phyloP scores from a whole-genome alignment of 2,329 filamentous ascomycete genomes.

The Neofusicoccum sp. region DNA sequence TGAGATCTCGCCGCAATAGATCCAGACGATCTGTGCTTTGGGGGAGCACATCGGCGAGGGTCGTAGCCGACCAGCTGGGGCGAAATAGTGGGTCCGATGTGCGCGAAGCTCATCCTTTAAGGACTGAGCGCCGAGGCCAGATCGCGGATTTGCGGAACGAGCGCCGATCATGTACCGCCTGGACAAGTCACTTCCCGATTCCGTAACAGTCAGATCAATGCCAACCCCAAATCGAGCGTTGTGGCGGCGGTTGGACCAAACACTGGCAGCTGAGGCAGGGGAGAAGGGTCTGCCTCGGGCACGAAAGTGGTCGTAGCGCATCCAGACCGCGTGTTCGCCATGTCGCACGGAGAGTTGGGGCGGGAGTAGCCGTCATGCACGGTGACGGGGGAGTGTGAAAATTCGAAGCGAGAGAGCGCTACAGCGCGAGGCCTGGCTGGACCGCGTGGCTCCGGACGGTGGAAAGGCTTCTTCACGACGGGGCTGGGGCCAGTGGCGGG shows the following conservation, averaged over 20 bases:
- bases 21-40: not conserved
- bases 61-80: not conserved
- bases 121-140: conserved; percentile 1
- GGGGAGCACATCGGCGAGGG: too few relatives aligned
- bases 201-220: not conserved
- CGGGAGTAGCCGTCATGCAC: too few relatives aligned
- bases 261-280: not conserved
- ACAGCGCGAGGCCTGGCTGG: too few relatives aligned
- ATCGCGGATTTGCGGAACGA: not conserved
- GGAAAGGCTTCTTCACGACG: not conserved
- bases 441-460: too few relatives aligned
- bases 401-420: too few relatives aligned
- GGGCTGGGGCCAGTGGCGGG: not conserved
- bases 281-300: too few relatives aligned
- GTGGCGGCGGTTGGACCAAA: not conserved
- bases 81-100: conserved; percentile 1
- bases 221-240: not conserved
- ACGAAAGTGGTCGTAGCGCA: not conserved
- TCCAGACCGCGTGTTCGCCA: not conserved
- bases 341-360: too few relatives aligned
- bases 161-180: not conserved
- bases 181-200: not conserved
- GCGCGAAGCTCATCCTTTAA: not conserved
- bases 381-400: too few relatives aligned
- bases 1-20: too few relatives aligned